Base-by-base conservation (phyloP, 148 eudicot genomes). In the Cornus controversa region DNA sequence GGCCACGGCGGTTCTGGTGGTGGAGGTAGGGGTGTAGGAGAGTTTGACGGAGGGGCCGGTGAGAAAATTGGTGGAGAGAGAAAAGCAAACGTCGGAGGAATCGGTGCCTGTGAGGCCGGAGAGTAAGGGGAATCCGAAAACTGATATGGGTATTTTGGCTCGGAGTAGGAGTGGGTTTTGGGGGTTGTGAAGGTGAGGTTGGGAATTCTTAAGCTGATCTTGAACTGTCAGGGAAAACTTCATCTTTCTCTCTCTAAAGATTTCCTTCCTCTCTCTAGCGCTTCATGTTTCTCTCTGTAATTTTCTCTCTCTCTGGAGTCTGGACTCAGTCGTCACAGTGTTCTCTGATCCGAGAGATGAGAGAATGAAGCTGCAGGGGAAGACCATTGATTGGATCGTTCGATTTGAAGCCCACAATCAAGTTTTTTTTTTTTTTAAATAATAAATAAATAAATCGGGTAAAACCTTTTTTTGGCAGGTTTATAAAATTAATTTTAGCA, bases 31-130 rank as follows among this genome's bases (percentile, higher is more conserved):
- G 75, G 84, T 84, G 92, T 94, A 92, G 58, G 97, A 85, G 79
- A 94, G 87, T 60, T 90, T 88, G 72, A 94, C 89, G 14, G 93
- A 86, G 23, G 98, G 97, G 2, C 94, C 97, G 24, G 93, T 84
- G 67, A 86, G 70, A 82, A 91, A 94, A 75, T 88, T 86, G 74
- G 97, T 88, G 74, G 91, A 88, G 79, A 94, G 91, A 58, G 97
- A 90, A 54, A 94, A 87, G 69, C 93, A 82, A 73, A 89, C 87
- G 78, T 94, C 90, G 82, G 98, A 80, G 18, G 93, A 85, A 77
- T 88, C 92, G 72, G 91, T 84, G 87, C 93, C 91, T 79, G 84
- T 47, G 67, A 92, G 72, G 72, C 80, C 86, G 78, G 97, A 84
- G 79, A 92, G 85, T 76, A 92, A 92, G 1, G 98, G 98, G 71